Evolutionary conservation across 768 basidiomycete genomes (phyloP), one percentile per base, ranked within the genome.

Genomic region (Udeniomyces megalosporus): DNA sequence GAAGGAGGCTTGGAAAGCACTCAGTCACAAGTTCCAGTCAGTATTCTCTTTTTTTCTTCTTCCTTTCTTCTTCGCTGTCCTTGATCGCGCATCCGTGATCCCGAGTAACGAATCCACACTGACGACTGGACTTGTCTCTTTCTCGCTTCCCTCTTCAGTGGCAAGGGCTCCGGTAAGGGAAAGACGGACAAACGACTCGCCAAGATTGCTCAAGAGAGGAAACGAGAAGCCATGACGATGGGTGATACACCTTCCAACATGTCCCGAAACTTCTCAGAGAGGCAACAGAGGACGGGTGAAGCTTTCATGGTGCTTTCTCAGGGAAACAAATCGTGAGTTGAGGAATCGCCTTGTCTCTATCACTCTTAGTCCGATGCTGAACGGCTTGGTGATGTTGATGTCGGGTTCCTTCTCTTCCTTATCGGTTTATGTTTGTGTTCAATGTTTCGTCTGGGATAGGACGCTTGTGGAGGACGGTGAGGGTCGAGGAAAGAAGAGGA

Each of bases 1-100:
- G 22, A 96, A 96, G 78, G 95, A 99, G 76, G 92, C 93, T 5
- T 97, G 93, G 92, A 96, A 96, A 76, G 88, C 90, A 20, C 77
- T 99, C 47, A 91, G 88, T 48, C 95, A 99, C 73, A 87, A 88
- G 71, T 97, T 99, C 82, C 95, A 99, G 72, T 73, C 66, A 14
- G 72, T 73, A 22, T 28, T 29, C 17, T 3, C 60, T 17, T 29
- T 34, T 22, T 8, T 42, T 49, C 15, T 53, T 47, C 46, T 26
- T 3, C 22, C 34, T 20, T 28, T n/a, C 8, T n/a, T 12, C 14
- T 49, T 22, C 29, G 1, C 17, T 55, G n/a, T 2, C 48, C 38
- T 20, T 20, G 3, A 22, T 6, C 53, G 14, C 38, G 38, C 8
- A 17, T 42, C 38, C 38, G 17, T 42, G 8, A 17, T 17, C 17